Percentiles rank a stretch among this genome's conserved stretches.
These are phyloP conservation scores for Zalaria obscura DNA, from an alignment of 2,329 filamentous ascomycete genomes.

Conservation along the genomic window DNA sequence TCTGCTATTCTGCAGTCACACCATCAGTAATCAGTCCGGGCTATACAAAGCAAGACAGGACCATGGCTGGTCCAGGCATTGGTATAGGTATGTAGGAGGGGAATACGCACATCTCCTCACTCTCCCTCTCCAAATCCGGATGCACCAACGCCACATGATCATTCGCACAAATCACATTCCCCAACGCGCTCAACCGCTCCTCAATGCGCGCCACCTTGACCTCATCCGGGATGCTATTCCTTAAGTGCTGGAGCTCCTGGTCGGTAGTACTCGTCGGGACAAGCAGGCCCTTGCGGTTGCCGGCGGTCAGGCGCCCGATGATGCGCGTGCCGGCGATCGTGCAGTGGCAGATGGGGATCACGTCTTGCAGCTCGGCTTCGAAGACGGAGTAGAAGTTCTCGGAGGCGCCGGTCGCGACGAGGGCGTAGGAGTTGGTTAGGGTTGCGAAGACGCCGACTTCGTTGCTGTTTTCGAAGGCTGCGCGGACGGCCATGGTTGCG, in stretches of 20 bases:
- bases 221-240: slow-evolving; percentile 81
- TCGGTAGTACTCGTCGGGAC: slow-evolving; percentile 94
- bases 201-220: slow-evolving; percentile 97
- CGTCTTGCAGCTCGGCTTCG: slow-evolving; percentile 92
- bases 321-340: slow-evolving; percentile 96
- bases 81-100: no score
- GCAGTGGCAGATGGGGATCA: slow-evolving; percentile 91
- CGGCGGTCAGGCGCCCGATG: slow-evolving; percentile 86
- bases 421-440: slow-evolving; percentile 91
- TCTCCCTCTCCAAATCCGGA: slow-evolving; percentile 92
- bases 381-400: slow-evolving; percentile 99
- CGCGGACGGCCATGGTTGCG: slow-evolving; percentile 37
- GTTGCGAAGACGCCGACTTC: slow-evolving; percentile 94
- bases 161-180: slow-evolving; percentile 93
- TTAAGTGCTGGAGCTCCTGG: slow-evolving; percentile 93
- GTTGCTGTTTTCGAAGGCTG: slow-evolving; percentile 77
- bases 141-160: slow-evolving; percentile 95
- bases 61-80: no score
- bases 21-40: no score
- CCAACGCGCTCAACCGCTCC: slow-evolving; percentile 86
- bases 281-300: slow-evolving; percentile 91
- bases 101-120: slow-evolving; percentile 60
- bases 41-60: no score
- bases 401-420: slow-evolving; percentile 86
- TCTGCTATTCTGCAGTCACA: slow-evolving; percentile 52